Evolutionary conservation across 768 basidiomycete species (phyloP), one percentile per base, ranked within the genome.

Genomic region (Suillus subaureus): DNA sequence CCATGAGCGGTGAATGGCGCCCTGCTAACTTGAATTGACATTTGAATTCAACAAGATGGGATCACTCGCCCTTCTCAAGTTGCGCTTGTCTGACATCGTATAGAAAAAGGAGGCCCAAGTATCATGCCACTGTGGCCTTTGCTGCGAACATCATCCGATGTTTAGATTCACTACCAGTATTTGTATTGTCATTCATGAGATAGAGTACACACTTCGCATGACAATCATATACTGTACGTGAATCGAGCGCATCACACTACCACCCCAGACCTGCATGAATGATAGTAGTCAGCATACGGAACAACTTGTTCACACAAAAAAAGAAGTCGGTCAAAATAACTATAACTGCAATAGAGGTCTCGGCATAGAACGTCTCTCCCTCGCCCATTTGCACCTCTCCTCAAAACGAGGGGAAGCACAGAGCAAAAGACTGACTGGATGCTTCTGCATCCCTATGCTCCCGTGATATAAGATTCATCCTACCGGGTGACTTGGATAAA

Each of bases 261-360:
- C 18, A 3, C 52, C 18, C 6, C 18, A 33, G 6, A 11, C 31
- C 54, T 55, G 54, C 21, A 33, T 9, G n/a, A 55, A 55, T 18
- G 7, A 54, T 7, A 54, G 11, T 55, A 33, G 21, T 55, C 2
- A 55, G 54, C 54, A 55, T 3, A 21, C 31, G 31, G 31, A 33
- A 55, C 12, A 55, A 31, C 31, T 33, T 12, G 2, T 3, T 21
- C 54, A 33, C 21, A n/a, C 11, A 55, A 12, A 33, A 33, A 33
- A 1, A 33, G 11, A 55, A 55, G 49, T 61, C 68, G 70, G 47
- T 76, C 75, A 76, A 73, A 77, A 76, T 74, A 76, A 76, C 72
- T 73, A 76, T 76, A 74, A 77, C 76, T 65, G 61, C 42, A 37
- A 55, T 60, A 66, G 65, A 64, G 15, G 60, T 68, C 75, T 67